Conservation (phyloP, 163 green algal species). For the Prototheca wickerhamii region DNA sequence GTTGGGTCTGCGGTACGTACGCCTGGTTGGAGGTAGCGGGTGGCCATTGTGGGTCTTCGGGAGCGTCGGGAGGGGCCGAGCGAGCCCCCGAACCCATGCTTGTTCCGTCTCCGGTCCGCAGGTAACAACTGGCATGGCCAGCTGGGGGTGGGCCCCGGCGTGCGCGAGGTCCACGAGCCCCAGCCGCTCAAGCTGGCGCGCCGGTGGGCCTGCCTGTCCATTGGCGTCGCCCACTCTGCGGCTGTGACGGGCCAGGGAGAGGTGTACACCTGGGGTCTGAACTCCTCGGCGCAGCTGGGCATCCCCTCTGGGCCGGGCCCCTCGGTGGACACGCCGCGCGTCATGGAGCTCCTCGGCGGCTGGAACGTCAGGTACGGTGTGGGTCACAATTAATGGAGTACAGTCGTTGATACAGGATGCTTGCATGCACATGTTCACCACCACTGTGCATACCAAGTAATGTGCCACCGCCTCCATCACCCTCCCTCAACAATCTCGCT, state of each 20-base stretch:
- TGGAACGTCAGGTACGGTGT: slow-evolving; percentile 44
- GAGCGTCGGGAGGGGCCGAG: neutral
- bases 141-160: slow-evolving; percentile 44
- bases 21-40: neutral
- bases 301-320: slow-evolving; percentile 19
- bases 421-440: neutral
- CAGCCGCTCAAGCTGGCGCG: slow-evolving; percentile 51
- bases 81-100: neutral
- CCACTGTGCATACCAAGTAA: neutral
- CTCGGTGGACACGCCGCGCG: slow-evolving; percentile 31
- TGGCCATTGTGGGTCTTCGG: neutral
- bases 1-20: slow-evolving; percentile 65
- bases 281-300: slow-evolving; percentile 60
- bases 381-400: too few species aligned
- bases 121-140: slow-evolving; percentile 56
- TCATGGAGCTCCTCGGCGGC: slow-evolving; percentile 50
- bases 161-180: slow-evolving; percentile 41
- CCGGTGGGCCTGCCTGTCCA: slow-evolving; percentile 58
- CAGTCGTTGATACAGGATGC: neutral
- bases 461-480: neutral
- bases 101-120: slow-evolving; percentile 18
- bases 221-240: slow-evolving; percentile 58
- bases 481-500: neutral
- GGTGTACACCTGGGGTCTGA: slow-evolving; percentile 72
- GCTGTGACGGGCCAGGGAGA: slow-evolving; percentile 54